These are phyloP conservation scores for Immersiporthe knoxdaviesiana DNA, from an alignment of 2,329 filamentous ascomycete species.

Conservation along the genomic window DNA sequence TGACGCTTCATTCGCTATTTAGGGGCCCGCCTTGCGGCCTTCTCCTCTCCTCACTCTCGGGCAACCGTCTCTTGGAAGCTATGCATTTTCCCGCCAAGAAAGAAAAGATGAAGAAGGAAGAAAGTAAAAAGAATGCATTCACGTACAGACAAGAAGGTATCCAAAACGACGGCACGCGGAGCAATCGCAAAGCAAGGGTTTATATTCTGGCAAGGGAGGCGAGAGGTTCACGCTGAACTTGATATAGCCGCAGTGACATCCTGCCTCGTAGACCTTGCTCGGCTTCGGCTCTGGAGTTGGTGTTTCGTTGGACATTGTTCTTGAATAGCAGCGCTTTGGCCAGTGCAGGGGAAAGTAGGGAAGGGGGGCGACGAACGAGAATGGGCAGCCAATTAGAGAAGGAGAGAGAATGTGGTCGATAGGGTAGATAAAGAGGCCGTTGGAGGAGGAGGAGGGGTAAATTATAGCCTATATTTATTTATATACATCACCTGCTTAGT, in stretches of 20 bases:
- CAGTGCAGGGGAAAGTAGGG: slow-evolving; percentile 25
- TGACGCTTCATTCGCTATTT: neutral
- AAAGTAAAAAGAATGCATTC: too few relatives aligned
- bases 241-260: slow-evolving; percentile 58
- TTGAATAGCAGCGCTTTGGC: slow-evolving; percentile 4
- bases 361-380: neutral
- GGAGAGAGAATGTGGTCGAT: neutral
- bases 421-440: neutral
- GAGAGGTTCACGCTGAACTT: slow-evolving; percentile 52
- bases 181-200: slow-evolving; percentile 56
- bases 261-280: slow-evolving; percentile 49
- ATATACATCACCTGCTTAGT: too few relatives aligned
- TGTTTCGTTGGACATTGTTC: slow-evolving; percentile 24
- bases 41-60: neutral
- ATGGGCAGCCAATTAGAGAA: neutral
- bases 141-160: slow-evolving; percentile 53
- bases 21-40: neutral
- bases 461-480: neutral
- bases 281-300: slow-evolving; percentile 26
- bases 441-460: neutral
- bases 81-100: neutral
- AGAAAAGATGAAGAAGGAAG: too few relatives aligned
- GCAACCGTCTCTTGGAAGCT: neutral
- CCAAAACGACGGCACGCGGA: slow-evolving; percentile 56
- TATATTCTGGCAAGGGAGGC: slow-evolving; percentile 50